Base-by-base conservation (phyloP, 2,329 filamentous ascomycete species). In the Aschersonia sp. region DNA sequence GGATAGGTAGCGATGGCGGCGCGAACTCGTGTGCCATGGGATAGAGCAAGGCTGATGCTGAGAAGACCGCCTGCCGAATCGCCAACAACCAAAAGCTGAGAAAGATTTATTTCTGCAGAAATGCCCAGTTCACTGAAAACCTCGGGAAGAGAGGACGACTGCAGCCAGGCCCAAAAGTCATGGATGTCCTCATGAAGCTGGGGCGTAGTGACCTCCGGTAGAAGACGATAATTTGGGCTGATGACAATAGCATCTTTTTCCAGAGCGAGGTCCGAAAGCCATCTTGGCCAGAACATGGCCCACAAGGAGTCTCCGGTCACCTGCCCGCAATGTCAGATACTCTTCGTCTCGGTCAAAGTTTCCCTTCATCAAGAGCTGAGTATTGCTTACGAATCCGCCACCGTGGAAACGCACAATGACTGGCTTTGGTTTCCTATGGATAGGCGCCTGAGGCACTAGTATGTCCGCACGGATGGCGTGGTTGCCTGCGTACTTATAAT, bases 191-290 rank as follows among this genome's bases (percentile, higher is more conserved):
- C 7, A 30, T 31, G 20, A 40, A 47, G 32, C 31, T 47, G 28
- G 40, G 40, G 45, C 31, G 40, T 42, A 9, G 45, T 43, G 29
- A 38, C 45, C 35, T 43, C 45, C 3, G 45, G 40, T 4, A 20
- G 45, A 28, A 43, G 38, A 30, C 45, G 45, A 30, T 38, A 47
- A 31, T 47, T 47, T 28, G 45, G 45, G n/a, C 32, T 41, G 45
- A 47, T 35, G 40, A 43, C 31, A 30, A 45, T 45, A 31, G 44
- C 30, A 30, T 20, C 9, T 30, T 32, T 7, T n/a, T 12, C 7
- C 30, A 45, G 30, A 31, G 44, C 44, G 31, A 45, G 44, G 31
- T 45, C 44, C 5, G 44, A 35, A 12, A 45, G 44, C 44, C 44
- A 45, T 6, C 38, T 9, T 9, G 44, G 44, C 29, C 12, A 45